A percentile compares a stretch with the other conserved stretches of the same genome.
Evolutionary conservation across 495 filamentous ascomycete genomes (phyloP).

Genomic region (Xylaria scruposa): DNA sequence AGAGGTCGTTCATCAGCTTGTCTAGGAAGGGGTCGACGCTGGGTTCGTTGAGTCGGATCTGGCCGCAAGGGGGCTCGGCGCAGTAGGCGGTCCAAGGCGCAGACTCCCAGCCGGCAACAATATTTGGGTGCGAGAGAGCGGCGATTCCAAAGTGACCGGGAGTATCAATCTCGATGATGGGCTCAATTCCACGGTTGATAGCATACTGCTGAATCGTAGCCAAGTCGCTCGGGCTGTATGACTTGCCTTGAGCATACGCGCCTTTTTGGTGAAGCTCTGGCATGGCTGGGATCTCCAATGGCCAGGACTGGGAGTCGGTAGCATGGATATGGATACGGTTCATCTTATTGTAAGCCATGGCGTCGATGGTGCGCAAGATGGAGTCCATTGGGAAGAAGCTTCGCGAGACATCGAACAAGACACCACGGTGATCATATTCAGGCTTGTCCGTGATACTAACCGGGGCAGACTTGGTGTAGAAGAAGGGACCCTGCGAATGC

Average conservation of each 20-base stretch:
- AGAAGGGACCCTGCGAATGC: constrained; percentile 60
- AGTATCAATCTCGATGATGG: constrained; percentile 81
- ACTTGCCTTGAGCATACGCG: constrained; percentile 65
- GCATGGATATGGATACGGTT: constrained; percentile 80
- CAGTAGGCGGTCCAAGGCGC: constrained; percentile 72
- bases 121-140: constrained; percentile 68
- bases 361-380: constrained; percentile 74
- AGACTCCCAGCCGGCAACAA: constrained; percentile 74
- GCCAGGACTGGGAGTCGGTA: constrained; percentile 86
- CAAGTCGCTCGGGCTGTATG: constrained; percentile 69
- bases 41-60: constrained; percentile 73
- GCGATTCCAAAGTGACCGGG: constrained; percentile 78
- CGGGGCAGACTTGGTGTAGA: constrained; percentile 72
- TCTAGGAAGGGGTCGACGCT: constrained; percentile 71
- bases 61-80: constrained; percentile 77
- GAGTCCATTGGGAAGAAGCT: constrained; percentile 67
- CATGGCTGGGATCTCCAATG: constrained; percentile 74
- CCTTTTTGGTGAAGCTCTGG: constrained; percentile 73
- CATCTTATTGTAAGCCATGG: constrained; percentile 76
- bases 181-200: constrained; percentile 68
- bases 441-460: constrained; percentile 70
- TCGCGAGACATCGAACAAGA: constrained; percentile 75
- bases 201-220: constrained; percentile 70
- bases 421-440: constrained; percentile 71
- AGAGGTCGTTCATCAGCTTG: constrained; percentile 70